Evolutionary conservation across 371 early-diverging fungal genomes (phyloP).

Genomic region (Actinomortierella wolfii): DNA sequence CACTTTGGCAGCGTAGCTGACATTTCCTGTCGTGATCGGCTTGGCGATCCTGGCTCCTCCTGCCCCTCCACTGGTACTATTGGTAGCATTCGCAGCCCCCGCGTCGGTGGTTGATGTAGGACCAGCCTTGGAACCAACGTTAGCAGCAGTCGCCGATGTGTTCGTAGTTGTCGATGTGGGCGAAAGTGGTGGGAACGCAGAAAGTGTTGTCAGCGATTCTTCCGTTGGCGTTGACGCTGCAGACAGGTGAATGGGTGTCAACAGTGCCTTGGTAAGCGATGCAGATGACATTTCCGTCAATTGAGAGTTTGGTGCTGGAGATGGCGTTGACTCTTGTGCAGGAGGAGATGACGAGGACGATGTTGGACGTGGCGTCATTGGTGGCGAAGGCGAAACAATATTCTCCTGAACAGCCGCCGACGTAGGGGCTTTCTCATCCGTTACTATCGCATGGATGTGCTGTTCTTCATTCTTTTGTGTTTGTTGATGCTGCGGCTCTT

Average conservation of each 20-base stretch:
- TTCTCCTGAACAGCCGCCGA: no score
- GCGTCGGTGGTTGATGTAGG: not conserved
- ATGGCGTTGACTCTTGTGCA: no score
- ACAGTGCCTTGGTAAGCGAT: no score
- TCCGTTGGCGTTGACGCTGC: not conserved
- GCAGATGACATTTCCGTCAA: no score
- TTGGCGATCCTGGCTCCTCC: not conserved
- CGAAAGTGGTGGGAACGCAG: slow-evolving; percentile 25
- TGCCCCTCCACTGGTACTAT: not conserved
- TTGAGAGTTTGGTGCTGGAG: no score
- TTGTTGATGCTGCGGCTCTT: no score
- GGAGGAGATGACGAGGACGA: no score
- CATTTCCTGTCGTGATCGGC: not conserved
- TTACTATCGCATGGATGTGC: not conserved
- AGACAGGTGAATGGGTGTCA: no score
- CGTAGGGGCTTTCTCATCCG: not conserved
- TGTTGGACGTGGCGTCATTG: no score
- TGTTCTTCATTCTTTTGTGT: no score
- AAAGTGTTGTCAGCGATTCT: not conserved
- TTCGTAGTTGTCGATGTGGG: not conserved
- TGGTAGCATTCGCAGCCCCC: not conserved
- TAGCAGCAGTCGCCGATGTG: no score
- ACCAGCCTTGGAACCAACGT: not conserved
- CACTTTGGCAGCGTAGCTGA: slow-evolving; percentile 36
- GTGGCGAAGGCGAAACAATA: no score